These are phyloP conservation scores for Dactylellina leptospora DNA, from an alignment of 2,329 filamentous ascomycete genomes.

Conservation along the genomic window DNA sequence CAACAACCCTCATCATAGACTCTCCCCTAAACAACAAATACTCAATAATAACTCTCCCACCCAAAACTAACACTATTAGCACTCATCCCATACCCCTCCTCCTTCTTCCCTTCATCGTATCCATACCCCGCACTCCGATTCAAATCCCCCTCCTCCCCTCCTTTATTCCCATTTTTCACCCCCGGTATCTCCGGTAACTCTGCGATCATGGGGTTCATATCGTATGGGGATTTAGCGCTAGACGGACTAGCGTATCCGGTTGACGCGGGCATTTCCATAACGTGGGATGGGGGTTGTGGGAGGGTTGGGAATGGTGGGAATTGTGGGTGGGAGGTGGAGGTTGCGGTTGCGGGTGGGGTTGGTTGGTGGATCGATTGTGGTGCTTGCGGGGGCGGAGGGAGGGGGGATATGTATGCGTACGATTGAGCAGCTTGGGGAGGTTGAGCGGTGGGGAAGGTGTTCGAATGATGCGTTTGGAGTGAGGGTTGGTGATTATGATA, in stretches of 20 bases:
- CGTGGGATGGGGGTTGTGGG: conserved; percentile 3
- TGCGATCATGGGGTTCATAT: conserved; percentile 44
- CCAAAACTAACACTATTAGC: conserved; percentile 44
- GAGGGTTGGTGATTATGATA: not conserved
- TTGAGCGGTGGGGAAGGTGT: not conserved
- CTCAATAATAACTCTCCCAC: conserved; percentile 40
- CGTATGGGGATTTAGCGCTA: conserved; percentile 20
- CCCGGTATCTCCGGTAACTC: conserved; percentile 37
- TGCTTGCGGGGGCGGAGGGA: not conserved
- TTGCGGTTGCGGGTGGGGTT: not conserved
- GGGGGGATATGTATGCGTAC: not conserved
- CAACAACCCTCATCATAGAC: no score
- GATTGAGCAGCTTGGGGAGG: no score
- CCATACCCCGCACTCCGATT: conserved; percentile 27
- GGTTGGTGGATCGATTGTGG: not conserved
- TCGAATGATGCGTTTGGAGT: not conserved
- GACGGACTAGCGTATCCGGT: conserved; percentile 15
- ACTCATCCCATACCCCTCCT: conserved; percentile 24
- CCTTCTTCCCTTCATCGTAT: conserved; percentile 3
- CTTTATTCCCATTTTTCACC: not conserved
- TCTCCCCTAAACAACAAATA: not conserved
- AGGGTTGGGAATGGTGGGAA: not conserved
- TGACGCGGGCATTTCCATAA: conserved; percentile 35
- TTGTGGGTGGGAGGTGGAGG: not conserved
- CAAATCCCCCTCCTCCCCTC: conserved; percentile 14